phyloP scores from a whole-genome alignment of 2,329 filamentous ascomycete genomes.

The Didymella keratinophila region DNA sequence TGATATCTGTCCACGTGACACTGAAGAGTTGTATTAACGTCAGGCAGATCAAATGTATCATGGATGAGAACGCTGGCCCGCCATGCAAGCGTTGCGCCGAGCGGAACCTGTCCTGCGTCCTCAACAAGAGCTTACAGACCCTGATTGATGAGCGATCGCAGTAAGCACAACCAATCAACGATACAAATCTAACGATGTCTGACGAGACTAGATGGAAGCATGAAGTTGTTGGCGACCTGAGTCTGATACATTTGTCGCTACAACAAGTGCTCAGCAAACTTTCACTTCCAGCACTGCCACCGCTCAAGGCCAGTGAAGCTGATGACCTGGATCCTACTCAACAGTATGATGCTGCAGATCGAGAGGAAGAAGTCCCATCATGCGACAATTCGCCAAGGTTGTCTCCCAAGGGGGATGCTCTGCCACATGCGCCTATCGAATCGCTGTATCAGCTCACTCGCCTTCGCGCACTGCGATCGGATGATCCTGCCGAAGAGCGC shows the following conservation, averaged over 20 bases:
- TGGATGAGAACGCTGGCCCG: constrained; percentile 56
- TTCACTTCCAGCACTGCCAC: constrained; percentile 48
- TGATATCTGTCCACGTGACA: neutral
- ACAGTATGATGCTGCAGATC: constrained; percentile 48
- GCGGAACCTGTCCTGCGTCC: constrained; percentile 59
- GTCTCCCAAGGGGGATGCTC: constrained; percentile 38
- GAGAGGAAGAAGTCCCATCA: constrained; percentile 44
- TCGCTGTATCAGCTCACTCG: constrained; percentile 60
- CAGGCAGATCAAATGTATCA: constrained; percentile 60
- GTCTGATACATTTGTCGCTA: constrained; percentile 44
- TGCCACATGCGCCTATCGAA: constrained; percentile 53
- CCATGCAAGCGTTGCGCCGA: constrained; percentile 60
- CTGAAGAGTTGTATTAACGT: constrained; percentile 12
- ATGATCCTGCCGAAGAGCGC: constrained; percentile 53
- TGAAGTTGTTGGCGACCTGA: constrained; percentile 37
- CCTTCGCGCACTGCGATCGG: constrained; percentile 42
- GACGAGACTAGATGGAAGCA: constrained; percentile 33
- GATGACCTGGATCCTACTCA: constrained; percentile 29
- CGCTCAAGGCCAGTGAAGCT: constrained; percentile 40
- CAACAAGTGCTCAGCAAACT: constrained; percentile 54
- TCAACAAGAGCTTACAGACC: constrained; percentile 61
- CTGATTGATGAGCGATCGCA: constrained; percentile 57
- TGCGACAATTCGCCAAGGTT: constrained; percentile 43
- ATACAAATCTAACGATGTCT: neutral
- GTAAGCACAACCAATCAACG: constrained; percentile 25